phyloP scores from a whole-genome alignment of 2,329 filamentous ascomycete genomes.

The Cephalotrichum gorgonifer region DNA sequence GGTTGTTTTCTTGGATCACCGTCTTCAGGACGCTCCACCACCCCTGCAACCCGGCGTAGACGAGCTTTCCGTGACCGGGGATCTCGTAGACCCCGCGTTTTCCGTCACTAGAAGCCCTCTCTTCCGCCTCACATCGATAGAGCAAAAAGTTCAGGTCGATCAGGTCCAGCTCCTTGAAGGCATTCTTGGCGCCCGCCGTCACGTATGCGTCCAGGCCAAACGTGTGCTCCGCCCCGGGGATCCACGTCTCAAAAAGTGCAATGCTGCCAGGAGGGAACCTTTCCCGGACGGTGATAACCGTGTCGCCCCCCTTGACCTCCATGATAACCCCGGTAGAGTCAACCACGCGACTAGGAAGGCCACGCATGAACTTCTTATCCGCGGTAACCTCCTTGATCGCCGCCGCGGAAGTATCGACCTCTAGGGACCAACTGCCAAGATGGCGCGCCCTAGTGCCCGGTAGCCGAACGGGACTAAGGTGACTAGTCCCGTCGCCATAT shows the following conservation, averaged over 20 bases:
- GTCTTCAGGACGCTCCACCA: conserved; percentile 91
- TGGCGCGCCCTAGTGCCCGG: conserved; percentile 76
- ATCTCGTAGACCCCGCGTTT: conserved; percentile 83
- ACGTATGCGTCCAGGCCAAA: conserved; percentile 78
- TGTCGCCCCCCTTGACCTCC: conserved; percentile 62
- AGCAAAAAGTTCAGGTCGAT: conserved; percentile 85
- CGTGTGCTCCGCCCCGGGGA: conserved; percentile 76
- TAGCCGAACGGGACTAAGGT: conserved; percentile 69
- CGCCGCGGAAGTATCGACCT: conserved; percentile 70
- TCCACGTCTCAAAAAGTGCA: conserved; percentile 91
- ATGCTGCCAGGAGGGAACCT: conserved; percentile 90
- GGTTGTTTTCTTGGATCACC: conserved; percentile 78
- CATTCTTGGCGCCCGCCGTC: conserved; percentile 67
- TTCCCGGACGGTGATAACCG: conserved; percentile 68
- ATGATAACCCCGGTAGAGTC: conserved; percentile 65
- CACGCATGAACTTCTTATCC: conserved; percentile 64
- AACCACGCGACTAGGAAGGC: conserved; percentile 73
- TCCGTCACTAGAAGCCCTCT: conserved; percentile 65
- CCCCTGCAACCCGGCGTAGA: conserved; percentile 94
- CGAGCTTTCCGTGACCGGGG: conserved; percentile 71
- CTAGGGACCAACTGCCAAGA: conserved; percentile 84
- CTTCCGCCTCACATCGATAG: conserved; percentile 87
- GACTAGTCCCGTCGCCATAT: conserved; percentile 73
- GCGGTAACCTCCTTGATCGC: conserved; percentile 52
- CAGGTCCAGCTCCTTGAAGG: conserved; percentile 65